Evolutionary conservation across 163 green algal genomes (phyloP).

Genomic region (Scenedesmus sp.): DNA sequence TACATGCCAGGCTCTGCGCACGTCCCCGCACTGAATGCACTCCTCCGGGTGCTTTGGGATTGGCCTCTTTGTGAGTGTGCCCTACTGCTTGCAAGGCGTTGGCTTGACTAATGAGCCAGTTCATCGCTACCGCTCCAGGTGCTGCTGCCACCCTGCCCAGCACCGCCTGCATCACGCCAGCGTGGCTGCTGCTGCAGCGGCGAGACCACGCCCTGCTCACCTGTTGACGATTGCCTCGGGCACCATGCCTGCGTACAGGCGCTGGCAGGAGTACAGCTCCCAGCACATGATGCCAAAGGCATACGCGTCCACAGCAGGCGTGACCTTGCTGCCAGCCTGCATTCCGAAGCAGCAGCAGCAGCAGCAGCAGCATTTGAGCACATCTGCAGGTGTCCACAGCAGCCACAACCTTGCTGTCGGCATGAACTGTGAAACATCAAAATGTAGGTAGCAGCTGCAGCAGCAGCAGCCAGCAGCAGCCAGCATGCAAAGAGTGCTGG

Average conservation of each 20-base stretch:
- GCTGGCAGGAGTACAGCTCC: conserved; percentile 72
- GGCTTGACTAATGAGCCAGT: neutral
- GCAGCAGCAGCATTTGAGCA: conserved; percentile 62
- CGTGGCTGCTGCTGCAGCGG: neutral
- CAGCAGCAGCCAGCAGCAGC: neutral
- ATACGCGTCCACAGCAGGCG: conserved; percentile 72
- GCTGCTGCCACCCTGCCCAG: too few relatives aligned
- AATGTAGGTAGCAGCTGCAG: neutral
- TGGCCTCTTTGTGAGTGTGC: too few relatives aligned
- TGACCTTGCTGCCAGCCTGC: conserved; percentile 70
- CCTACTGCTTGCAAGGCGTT: too few relatives aligned
- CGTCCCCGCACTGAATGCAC: too few relatives aligned
- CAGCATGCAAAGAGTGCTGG: conserved; percentile 72
- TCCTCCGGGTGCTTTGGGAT: too few relatives aligned
- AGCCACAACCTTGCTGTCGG: conserved; percentile 68
- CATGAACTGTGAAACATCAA: conserved; percentile 24
- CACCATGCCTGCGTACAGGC: conserved; percentile 65
- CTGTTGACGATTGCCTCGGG: conserved; percentile 69
- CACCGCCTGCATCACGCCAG: neutral
- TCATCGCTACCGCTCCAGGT: neutral
- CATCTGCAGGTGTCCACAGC: conserved; percentile 73
- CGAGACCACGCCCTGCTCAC: neutral
- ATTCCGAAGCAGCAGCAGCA: neutral
- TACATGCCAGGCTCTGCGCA: too few relatives aligned
- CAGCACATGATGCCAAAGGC: conserved; percentile 74